These are phyloP conservation scores for Fusarium transvaalense DNA, from an alignment of 2,329 filamentous ascomycete species.

Conservation along the genomic window DNA sequence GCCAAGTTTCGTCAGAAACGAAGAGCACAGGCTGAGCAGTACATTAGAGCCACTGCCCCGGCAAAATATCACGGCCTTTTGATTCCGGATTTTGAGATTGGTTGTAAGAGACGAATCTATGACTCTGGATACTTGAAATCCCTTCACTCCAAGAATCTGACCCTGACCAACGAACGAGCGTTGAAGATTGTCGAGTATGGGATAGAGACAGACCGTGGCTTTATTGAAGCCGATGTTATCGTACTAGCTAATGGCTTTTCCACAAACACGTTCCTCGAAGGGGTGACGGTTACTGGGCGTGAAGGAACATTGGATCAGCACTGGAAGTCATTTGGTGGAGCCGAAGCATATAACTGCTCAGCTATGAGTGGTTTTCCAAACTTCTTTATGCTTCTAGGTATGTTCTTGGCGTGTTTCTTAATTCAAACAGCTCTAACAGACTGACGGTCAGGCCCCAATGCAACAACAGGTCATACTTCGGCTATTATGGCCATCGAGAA, in stretches of 20 bases:
- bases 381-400: slow-evolving; percentile 4
- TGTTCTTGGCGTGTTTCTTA: no score
- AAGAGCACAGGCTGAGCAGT: neutral
- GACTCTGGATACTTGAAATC: neutral
- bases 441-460: no score
- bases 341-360: neutral
- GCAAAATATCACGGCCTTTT: neutral
- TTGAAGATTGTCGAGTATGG: neutral
- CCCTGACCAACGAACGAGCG: neutral
- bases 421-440: no score
- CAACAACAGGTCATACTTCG: slow-evolving; percentile 3
- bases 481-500: no score
- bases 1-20: neutral
- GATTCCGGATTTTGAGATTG: slow-evolving; percentile 1
- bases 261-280: neutral
- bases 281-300: neutral
- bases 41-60: neutral
- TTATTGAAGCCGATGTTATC: neutral
- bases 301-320: neutral
- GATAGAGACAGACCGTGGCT: neutral
- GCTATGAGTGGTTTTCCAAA: neutral
- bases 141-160: neutral
- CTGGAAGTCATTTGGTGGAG: slow-evolving; percentile 3
- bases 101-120: neutral
- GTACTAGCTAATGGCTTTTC: neutral